Evolutionary conservation across 805 yeast species (phyloP), one percentile per base, ranked within the genome.

Genomic region (Jamesozyma jinghongensis): DNA sequence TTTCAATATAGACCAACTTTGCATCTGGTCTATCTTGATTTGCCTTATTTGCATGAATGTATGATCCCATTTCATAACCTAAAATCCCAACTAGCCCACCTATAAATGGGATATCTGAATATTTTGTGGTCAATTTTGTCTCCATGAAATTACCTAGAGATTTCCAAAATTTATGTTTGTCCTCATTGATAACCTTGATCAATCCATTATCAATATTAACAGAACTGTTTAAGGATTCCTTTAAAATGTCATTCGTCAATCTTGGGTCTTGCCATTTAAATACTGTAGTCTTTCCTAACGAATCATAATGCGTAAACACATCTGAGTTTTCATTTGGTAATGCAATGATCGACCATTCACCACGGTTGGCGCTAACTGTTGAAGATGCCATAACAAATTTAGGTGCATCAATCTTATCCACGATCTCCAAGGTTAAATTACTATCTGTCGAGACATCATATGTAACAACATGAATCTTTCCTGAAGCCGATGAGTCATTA

Each of bases 71-170:
- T 57, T 90, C 98, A 56, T 92, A 92, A 0, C 94, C 81, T 10
- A 92, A 60, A 32, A 81, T 68, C 4, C 99, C 99, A 40, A 88
- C 67, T 26, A 85, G 69, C 0, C 99, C 99, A n/a, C 98, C 97
- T 42, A 77, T 65, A 52, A 92, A 92, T 1, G 95, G 95, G 16
- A 85, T 63, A 0, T 65, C 62, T 6, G 66, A 40, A n/a, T 34
- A 30, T 17, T 47, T 42, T 5, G 37, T 26, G 14, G 43, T 36
- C 14, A 52, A 31, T 19, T 48, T 47, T 20, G 33, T 28, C 25
- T 54, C 47, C 62, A 61, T 61, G 32, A 50, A 57, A 1, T 49
- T 36, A 3, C 56, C 59, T 11, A 59, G 31, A 5, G 53, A 53
- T 3, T 32, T 27, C 62, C 63, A 62, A 37, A 59, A 62, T 14